These are phyloP conservation scores for Dentipellis sp. DNA, from an alignment of 768 basidiomycete species.

Conservation along the genomic window DNA sequence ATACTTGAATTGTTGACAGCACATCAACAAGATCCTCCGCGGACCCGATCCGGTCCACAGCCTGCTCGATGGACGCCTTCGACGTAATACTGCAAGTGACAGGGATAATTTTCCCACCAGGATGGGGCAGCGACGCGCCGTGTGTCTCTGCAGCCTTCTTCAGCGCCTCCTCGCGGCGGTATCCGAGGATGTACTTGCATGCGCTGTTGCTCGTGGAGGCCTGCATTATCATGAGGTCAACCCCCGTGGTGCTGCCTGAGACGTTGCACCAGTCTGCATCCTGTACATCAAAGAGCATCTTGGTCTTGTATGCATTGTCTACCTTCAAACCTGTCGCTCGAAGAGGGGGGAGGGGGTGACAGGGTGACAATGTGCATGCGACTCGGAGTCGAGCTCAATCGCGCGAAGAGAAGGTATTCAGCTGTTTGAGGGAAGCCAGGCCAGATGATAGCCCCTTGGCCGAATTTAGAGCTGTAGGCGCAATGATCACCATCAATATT, in stretches of 20 bases:
- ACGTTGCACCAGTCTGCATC: constrained; percentile 20
- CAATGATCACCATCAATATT: neutral
- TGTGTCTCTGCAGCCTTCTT: constrained; percentile 19
- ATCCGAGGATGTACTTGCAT: constrained; percentile 30
- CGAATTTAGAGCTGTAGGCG: too few relatives aligned
- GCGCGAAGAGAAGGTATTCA: neutral
- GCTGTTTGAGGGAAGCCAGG: neutral
- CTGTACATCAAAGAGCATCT: constrained; percentile 22
- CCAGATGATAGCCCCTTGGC: neutral
- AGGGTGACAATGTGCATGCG: neutral
- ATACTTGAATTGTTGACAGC: constrained; percentile 26
- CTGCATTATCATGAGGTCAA: constrained; percentile 35
- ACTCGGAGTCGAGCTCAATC: too few relatives aligned
- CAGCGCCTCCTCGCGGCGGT: constrained; percentile 26
- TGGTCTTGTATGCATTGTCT: constrained; percentile 12
- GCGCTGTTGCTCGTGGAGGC: constrained; percentile 34
- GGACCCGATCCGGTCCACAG: constrained; percentile 17
- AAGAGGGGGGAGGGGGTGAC: neutral
- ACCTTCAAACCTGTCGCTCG: neutral
- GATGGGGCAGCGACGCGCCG: constrained; percentile 19
- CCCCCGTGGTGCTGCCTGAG: constrained; percentile 26
- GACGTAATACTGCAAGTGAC: constrained; percentile 19
- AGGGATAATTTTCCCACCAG: constrained; percentile 22
- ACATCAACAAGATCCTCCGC: constrained; percentile 23
- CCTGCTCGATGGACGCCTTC: constrained; percentile 19